Conservation (phyloP, 495 filamentous ascomycete genomes). For the Podospora appendiculata region DNA sequence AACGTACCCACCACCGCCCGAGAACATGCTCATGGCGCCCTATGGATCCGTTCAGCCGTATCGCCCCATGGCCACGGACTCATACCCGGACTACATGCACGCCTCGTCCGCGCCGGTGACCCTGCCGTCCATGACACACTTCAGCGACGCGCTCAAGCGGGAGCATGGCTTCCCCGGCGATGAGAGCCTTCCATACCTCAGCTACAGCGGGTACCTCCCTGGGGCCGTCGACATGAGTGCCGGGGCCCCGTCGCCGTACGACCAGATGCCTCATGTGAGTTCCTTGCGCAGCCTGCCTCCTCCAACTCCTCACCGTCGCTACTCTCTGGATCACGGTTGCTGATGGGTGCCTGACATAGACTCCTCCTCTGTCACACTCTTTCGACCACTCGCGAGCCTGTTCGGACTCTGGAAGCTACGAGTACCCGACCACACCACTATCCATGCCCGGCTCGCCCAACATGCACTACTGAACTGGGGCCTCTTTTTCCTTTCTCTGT, state of each 20-base stretch:
- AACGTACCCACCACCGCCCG: conserved; percentile 57
- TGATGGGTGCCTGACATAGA: conserved; percentile 51
- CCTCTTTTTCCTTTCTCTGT: neutral
- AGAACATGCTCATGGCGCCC: conserved; percentile 55
- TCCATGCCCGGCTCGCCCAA: conserved; percentile 61
- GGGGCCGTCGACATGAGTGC: conserved; percentile 62
- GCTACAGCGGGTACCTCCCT: conserved; percentile 65
- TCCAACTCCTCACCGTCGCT: conserved; percentile 23
- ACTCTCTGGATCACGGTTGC: conserved; percentile 34
- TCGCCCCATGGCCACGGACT: conserved; percentile 54
- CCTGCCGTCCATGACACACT: conserved; percentile 61
- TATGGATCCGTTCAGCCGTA: conserved; percentile 59
- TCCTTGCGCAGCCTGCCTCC: conserved; percentile 29
- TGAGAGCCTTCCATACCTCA: conserved; percentile 67
- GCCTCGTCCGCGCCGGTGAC: conserved; percentile 46
- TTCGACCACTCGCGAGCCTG: conserved; percentile 65
- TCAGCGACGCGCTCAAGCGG: conserved; percentile 54
- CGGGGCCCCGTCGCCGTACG: conserved; percentile 46
- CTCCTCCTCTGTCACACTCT: conserved; percentile 75
- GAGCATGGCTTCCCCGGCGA: conserved; percentile 44
- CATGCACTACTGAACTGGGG: conserved; percentile 13
- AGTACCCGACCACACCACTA: conserved; percentile 59
- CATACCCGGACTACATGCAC: conserved; percentile 58
- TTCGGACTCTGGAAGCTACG: conserved; percentile 47
- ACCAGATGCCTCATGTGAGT: conserved; percentile 63